Percentiles rank a stretch among this genome's conserved stretches.
Conservation (phyloP, 2,329 filamentous ascomycete genomes). For the Neonectria neomacrospora region DNA sequence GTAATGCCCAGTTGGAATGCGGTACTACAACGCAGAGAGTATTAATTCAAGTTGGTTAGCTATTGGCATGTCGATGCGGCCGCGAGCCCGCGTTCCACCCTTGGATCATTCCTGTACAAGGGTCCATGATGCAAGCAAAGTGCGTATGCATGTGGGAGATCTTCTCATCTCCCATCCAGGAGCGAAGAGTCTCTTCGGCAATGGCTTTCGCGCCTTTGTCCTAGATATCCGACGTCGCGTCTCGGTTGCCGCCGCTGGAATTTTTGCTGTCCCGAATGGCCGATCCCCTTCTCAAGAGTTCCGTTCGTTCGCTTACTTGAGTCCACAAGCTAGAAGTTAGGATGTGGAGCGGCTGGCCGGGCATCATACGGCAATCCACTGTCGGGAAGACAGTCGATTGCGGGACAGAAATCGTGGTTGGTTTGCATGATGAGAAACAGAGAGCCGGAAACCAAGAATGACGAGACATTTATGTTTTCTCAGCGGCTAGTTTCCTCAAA, state of each 20-base stretch:
- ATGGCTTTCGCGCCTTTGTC: constrained; percentile 25
- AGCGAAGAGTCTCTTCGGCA: constrained; percentile 49
- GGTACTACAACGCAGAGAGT: background rate
- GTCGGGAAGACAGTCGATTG: constrained; percentile 3
- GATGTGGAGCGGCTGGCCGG: constrained; percentile 10
- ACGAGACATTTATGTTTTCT: too few species aligned
- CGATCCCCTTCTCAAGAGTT: constrained; percentile 20
- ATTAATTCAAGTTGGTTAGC: background rate
- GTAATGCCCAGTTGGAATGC: background rate
- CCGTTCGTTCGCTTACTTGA: constrained; percentile 16
- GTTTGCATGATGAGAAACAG: constrained; percentile 61
- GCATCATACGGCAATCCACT: constrained; percentile 2
- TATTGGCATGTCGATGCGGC: background rate
- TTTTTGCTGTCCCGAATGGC: background rate
- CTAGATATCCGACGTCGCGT: background rate
- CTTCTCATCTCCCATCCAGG: constrained; percentile 63
- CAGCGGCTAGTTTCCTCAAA: too few species aligned
- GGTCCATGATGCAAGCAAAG: constrained; percentile 68
- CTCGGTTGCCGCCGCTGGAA: background rate
- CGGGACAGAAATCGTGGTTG: constrained; percentile 60
- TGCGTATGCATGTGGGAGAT: constrained; percentile 68
- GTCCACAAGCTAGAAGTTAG: constrained; percentile 25
- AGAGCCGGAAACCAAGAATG: too few species aligned
- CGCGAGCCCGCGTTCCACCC: constrained; percentile 25
- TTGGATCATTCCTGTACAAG: constrained; percentile 56